Conservation (phyloP, 2,329 filamentous ascomycete genomes). For the Penicillium hordei region DNA sequence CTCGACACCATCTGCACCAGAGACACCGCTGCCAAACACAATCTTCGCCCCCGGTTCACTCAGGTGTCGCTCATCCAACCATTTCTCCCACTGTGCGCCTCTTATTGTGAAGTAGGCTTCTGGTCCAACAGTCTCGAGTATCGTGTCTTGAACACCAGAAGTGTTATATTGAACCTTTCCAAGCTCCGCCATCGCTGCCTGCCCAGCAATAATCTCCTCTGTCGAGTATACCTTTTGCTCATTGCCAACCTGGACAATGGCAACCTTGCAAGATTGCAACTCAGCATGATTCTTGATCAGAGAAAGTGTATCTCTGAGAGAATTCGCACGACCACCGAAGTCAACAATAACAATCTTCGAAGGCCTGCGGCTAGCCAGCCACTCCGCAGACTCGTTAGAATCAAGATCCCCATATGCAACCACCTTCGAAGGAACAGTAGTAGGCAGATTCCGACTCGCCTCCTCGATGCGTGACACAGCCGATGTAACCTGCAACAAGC, state of each 20-base stretch:
- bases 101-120: slow-evolving; percentile 6
- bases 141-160: slow-evolving; percentile 12
- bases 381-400: neutral
- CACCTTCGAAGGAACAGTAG: slow-evolving; percentile 6
- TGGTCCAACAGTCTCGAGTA: neutral
- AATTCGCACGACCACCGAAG: slow-evolving; percentile 14
- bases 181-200: neutral
- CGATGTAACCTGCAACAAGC: slow-evolving; percentile 31
- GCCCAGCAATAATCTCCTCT: slow-evolving; percentile 1
- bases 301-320: slow-evolving; percentile 3
- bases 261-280: slow-evolving; percentile 4
- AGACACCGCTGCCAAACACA: slow-evolving; percentile 14
- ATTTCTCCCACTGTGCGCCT: slow-evolving; percentile 6
- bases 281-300: neutral
- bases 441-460: slow-evolving; percentile 2
- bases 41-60: slow-evolving; percentile 15
- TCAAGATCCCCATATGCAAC: slow-evolving; percentile 12
- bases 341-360: slow-evolving; percentile 21
- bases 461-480: slow-evolving; percentile 12
- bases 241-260: slow-evolving; percentile 17
- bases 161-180: slow-evolving; percentile 16
- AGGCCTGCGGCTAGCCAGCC: slow-evolving; percentile 7
- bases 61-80: slow-evolving; percentile 9
- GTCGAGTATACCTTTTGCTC: slow-evolving; percentile 18
- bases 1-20: slow-evolving; percentile 16